These are phyloP conservation scores for Cladosporium sp. DNA, from an alignment of 2,329 filamentous ascomycete genomes.

Conservation along the genomic window DNA sequence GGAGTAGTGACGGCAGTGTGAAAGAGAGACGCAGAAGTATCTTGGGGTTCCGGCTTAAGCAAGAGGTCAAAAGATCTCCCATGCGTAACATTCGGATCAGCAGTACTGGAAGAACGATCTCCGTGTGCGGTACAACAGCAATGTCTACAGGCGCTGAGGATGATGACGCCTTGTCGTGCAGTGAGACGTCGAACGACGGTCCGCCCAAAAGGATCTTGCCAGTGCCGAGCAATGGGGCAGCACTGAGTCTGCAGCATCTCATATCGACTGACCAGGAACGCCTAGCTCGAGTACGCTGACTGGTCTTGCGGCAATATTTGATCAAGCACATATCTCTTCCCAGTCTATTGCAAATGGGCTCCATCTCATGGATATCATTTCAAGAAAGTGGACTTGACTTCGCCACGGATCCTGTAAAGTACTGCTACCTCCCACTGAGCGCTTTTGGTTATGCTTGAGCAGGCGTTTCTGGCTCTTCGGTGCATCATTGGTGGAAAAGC, in stretches of 20 bases:
- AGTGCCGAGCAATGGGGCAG: neutral
- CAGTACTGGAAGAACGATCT: slow-evolving; percentile 26
- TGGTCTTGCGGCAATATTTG: neutral
- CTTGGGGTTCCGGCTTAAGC: slow-evolving; percentile 22
- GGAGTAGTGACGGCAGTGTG: slow-evolving; percentile 34
- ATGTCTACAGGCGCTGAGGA: neutral
- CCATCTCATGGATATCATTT: too few relatives aligned
- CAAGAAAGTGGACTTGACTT: too few relatives aligned
- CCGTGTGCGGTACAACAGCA: slow-evolving; percentile 26
- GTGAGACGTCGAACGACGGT: neutral
- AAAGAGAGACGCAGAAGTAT: slow-evolving; percentile 22
- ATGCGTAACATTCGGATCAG: slow-evolving; percentile 23
- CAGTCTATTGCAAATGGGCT: too few relatives aligned
- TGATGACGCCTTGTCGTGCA: neutral
- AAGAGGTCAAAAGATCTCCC: slow-evolving; percentile 15
- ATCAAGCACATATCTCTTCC: neutral
- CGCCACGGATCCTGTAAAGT: too few relatives aligned
- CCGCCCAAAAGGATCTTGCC: neutral
- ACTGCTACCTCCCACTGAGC: too few relatives aligned
- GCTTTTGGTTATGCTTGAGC: too few relatives aligned
- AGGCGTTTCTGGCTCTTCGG: too few relatives aligned
- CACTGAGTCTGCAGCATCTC: neutral
- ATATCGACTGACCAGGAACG: neutral
- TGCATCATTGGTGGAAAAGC: too few relatives aligned
- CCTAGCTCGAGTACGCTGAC: neutral